Evolutionary conservation across 345 rosid genomes (phyloP), one percentile per base, ranked within the genome.

Genomic region (Cardamine chenopodiifolia): DNA sequence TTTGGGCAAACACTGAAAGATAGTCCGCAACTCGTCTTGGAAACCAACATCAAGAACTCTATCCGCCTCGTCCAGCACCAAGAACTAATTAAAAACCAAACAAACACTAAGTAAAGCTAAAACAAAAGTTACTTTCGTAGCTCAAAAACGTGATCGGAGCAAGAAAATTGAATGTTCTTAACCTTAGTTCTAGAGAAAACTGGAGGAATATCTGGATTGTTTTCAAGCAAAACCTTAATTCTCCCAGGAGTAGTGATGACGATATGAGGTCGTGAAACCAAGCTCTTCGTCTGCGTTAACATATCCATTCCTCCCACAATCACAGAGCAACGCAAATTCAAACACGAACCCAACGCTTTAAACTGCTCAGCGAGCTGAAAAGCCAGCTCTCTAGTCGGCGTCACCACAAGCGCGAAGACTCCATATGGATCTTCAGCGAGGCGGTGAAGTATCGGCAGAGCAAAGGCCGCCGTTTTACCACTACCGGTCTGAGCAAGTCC

Each of bases 371-470:
- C 97, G 82, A 95, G 66, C 84, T 95, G 97, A 42, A 78, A 90
- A 4, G 99, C 98, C 34, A 95, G 84, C 84, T 95, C 99, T 73
- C 99, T 83, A 8, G 99, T 92, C 1, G 99, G 99, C n/a, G 98
- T 92, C 40, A 95, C 79, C 71, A 89, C 92, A 50, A 95, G 78
- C 1, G 96, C 89, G 13, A 85, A 86, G 23, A 95, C 89, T 17
- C 99, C 98, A 52, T 81, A 95, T 0, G 94, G 99, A 49, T 92
- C 91, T 76, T 87, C 92, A 2, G 97, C 88, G 50, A 95, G 79
- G 3, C 85, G 85, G 67, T 92, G 85, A 66, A 95, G 87, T 54
- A 95, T 92, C 0, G 98, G 99, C 14, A 95, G 77, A n/a, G 97
- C 99, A 73, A 92, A 95, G 13, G 98, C 92, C 9, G 96, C 99